These are phyloP conservation scores for Barnettozyma sp. DNA, from an alignment of 805 yeast genomes.

Conservation along the genomic window DNA sequence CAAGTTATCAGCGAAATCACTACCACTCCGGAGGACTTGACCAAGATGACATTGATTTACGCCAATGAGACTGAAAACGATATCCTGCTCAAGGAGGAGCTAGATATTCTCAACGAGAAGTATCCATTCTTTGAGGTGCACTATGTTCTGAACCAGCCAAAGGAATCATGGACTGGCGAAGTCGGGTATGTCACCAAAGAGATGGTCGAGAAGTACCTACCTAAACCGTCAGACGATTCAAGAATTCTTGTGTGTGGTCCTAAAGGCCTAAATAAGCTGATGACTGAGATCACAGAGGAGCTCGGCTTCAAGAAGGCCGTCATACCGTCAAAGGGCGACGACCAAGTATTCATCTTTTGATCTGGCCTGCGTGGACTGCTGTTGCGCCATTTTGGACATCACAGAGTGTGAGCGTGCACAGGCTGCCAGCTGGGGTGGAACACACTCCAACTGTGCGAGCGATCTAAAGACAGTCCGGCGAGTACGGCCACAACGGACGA, in stretches of 20 bases:
- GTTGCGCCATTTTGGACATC: not conserved
- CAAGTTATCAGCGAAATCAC: slow-evolving; percentile 69
- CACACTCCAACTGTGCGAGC: no score
- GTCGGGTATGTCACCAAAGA: slow-evolving; percentile 57
- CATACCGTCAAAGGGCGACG: slow-evolving; percentile 40
- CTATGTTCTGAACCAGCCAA: slow-evolving; percentile 50
- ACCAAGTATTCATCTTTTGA: slow-evolving; percentile 53
- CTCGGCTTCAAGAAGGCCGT: slow-evolving; percentile 51
- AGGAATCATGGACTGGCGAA: slow-evolving; percentile 48
- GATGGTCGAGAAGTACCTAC: slow-evolving; percentile 46
- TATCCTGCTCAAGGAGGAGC: slow-evolving; percentile 61
- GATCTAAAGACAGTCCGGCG: no score
- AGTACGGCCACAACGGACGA: no score
- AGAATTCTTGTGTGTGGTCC: slow-evolving; percentile 73
- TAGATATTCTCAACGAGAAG: slow-evolving; percentile 58
- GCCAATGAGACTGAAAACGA: slow-evolving; percentile 77
- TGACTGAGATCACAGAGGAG: slow-evolving; percentile 44
- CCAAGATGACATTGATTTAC: slow-evolving; percentile 54
- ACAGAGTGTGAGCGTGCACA: not conserved
- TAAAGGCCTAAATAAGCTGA: slow-evolving; percentile 51
- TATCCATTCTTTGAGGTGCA: slow-evolving; percentile 58
- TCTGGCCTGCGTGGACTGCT: not conserved
- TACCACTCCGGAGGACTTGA: slow-evolving; percentile 60
- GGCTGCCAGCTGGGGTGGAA: no score
- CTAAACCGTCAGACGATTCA: slow-evolving; percentile 40